Evolutionary conservation across 1,284 basidiomycete genomes (phyloP).

Genomic region (Cystobasidium pallidum): DNA sequence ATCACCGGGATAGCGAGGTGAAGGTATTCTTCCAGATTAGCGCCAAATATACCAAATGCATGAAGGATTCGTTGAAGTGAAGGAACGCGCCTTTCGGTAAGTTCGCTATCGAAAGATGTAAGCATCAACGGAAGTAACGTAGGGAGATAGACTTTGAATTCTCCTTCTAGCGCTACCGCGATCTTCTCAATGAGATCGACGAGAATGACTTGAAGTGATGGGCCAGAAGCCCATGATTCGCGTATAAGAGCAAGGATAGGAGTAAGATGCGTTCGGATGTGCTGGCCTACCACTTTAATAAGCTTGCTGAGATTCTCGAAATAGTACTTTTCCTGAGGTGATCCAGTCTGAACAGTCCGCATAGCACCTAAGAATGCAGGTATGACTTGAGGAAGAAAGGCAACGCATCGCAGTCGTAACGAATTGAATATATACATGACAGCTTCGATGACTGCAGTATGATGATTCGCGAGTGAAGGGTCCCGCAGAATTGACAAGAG

Average conservation of each 20-base stretch:
- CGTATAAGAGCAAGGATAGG: slow-evolving; percentile 80
- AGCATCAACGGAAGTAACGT: slow-evolving; percentile 87
- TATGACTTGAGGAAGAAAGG: slow-evolving; percentile 94
- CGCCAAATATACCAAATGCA: slow-evolving; percentile 91
- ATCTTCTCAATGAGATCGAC: slow-evolving; percentile 92
- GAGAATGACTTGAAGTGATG: slow-evolving; percentile 84
- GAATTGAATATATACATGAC: slow-evolving; percentile 99
- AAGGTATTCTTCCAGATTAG: slow-evolving; percentile 96
- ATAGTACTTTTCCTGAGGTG: slow-evolving; percentile 84
- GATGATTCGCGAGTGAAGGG: slow-evolving; percentile 78
- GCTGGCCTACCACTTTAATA: slow-evolving; percentile 96
- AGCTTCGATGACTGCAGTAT: slow-evolving; percentile 89
- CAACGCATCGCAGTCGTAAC: slow-evolving; percentile 93
- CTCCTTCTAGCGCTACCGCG: slow-evolving; percentile 93
- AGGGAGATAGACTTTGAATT: slow-evolving; percentile 97
- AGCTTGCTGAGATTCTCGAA: slow-evolving; percentile 95
- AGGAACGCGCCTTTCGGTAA: slow-evolving; percentile 68
- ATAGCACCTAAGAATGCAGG: slow-evolving; percentile 93
- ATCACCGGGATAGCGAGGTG: slow-evolving; percentile 96
- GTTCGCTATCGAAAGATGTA: slow-evolving; percentile 82
- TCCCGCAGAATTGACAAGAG: slow-evolving; percentile 88
- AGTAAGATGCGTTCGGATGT: slow-evolving; percentile 87
- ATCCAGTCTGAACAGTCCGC: slow-evolving; percentile 72
- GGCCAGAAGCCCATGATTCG: slow-evolving; percentile 80
- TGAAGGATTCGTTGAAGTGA: slow-evolving; percentile 73